Evolutionary conservation across 768 basidiomycete genomes (phyloP).

Genomic region (Suillus paluster): DNA sequence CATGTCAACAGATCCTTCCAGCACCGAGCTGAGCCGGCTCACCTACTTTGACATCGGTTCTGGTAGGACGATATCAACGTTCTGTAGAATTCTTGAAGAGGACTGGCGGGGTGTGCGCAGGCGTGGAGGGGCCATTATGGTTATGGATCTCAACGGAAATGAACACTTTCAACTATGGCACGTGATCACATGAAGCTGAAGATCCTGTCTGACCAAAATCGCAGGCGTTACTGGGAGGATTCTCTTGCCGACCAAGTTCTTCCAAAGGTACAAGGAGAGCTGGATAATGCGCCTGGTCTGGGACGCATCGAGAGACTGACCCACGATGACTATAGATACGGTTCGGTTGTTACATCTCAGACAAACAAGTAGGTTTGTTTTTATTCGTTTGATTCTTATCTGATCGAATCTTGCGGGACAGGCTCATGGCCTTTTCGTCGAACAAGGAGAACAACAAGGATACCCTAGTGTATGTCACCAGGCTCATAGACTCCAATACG

Average conservation of each 20-base stretch:
- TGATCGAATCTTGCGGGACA: conserved; percentile 18
- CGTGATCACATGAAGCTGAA: conserved; percentile 6
- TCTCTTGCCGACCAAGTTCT: conserved; percentile 26
- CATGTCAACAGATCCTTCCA: conserved; percentile 32
- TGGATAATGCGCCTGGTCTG: conserved; percentile 43
- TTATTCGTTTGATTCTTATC: background rate
- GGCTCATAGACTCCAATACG: conserved; percentile 35
- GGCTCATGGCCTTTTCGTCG: conserved; percentile 43
- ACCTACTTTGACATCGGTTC: conserved; percentile 45
- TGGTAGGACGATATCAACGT: conserved; percentile 39
- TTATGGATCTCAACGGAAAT: conserved; percentile 46
- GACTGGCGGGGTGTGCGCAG: conserved; percentile 46
- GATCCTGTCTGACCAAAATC: background rate
- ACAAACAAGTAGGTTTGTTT: conserved; percentile 38
- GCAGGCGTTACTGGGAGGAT: conserved; percentile 50
- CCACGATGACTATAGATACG: conserved; percentile 41
- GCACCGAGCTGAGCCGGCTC: conserved; percentile 36
- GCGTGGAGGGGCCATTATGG: conserved; percentile 40
- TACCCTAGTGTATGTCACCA: conserved; percentile 41
- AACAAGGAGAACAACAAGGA: conserved; percentile 47
- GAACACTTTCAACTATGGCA: conserved; percentile 48
- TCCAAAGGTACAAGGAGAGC: conserved; percentile 41
- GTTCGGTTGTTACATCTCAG: conserved; percentile 31
- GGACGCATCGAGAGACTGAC: conserved; percentile 49
- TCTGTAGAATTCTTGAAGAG: conserved; percentile 40